These are phyloP conservation scores for Zizania latifolia DNA, from an alignment of 176 grass and related monocot genomes.

Conservation along the genomic window DNA sequence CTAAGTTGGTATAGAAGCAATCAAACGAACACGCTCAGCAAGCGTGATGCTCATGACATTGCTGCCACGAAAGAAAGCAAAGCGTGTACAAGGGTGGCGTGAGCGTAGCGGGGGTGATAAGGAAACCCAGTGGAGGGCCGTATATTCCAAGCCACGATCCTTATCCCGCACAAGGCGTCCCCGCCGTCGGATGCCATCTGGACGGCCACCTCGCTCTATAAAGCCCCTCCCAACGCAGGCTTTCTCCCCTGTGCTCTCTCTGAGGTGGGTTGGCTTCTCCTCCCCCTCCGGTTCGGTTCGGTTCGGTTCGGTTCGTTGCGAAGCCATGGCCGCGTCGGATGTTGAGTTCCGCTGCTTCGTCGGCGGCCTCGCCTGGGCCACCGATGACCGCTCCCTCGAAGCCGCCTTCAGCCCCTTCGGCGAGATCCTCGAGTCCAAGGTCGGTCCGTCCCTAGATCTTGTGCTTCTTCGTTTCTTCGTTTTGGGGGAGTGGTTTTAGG, in stretches of 20 bases:
- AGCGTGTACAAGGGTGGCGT: no score
- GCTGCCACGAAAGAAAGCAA: no score
- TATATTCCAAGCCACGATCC: slow-evolving; percentile 18
- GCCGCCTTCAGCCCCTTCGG: slow-evolving; percentile 62
- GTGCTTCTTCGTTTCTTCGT: neutral
- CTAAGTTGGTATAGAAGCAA: no score
- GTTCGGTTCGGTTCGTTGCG: neutral
- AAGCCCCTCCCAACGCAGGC: neutral
- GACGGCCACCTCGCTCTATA: slow-evolving; percentile 37
- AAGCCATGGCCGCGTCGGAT: slow-evolving; percentile 45
- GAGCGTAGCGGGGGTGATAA: no score
- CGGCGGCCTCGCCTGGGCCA: slow-evolving; percentile 89
- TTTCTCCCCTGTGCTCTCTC: slow-evolving; percentile 41
- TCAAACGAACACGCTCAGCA: no score
- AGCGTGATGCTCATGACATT: no score
- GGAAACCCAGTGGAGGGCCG: no score
- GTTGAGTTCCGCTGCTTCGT: slow-evolving; percentile 95
- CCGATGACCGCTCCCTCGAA: slow-evolving; percentile 68
- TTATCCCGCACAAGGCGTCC: neutral
- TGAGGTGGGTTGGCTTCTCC: slow-evolving; percentile 88
- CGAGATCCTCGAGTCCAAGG: slow-evolving; percentile 93
- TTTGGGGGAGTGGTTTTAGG: no score
- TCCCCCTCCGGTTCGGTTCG: slow-evolving; percentile 52
- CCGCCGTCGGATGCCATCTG: slow-evolving; percentile 20
- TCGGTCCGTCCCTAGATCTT: neutral